phyloP scores from a whole-genome alignment of 1,284 basidiomycete genomes.

The Chondrostereum purpureum region DNA sequence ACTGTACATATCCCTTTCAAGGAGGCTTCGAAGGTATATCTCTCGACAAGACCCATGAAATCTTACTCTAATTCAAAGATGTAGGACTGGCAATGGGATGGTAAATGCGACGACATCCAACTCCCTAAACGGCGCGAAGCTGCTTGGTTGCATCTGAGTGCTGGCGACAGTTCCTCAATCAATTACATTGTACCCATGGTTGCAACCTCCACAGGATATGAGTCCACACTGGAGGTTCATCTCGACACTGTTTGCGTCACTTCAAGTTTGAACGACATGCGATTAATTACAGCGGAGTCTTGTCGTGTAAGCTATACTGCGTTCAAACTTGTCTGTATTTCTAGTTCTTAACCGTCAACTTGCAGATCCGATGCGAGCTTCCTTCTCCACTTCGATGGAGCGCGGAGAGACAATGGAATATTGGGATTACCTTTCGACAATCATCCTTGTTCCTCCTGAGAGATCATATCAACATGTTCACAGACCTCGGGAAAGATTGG shows the following conservation, averaged over 20 bases:
- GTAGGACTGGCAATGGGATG: constrained; percentile 85
- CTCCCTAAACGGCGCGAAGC: constrained; percentile 54
- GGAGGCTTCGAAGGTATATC: constrained; percentile 71
- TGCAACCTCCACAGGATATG: constrained; percentile 66
- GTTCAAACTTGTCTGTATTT: constrained; percentile 4
- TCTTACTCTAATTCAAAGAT: too few species aligned
- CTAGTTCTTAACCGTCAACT: constrained; percentile 7
- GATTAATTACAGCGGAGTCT: constrained; percentile 67
- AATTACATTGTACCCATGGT: constrained; percentile 81
- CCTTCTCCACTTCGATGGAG: constrained; percentile 66
- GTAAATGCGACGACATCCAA: constrained; percentile 28
- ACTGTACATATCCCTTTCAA: constrained; percentile 79
- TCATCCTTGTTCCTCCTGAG: constrained; percentile 75
- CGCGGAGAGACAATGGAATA: constrained; percentile 69
- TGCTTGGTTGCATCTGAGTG: constrained; percentile 66
- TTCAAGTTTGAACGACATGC: constrained; percentile 83
- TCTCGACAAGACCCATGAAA: too few species aligned
- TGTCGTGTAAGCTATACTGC: constrained; percentile 49
- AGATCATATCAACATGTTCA: constrained; percentile 89
- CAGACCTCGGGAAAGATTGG: constrained; percentile 88
- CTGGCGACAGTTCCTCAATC: constrained; percentile 78
- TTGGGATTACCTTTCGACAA: constrained; percentile 63
- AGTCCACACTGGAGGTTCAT: constrained; percentile 72
- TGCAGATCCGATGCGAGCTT: constrained; percentile 56
- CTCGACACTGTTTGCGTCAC: constrained; percentile 74